Percentiles rank a stretch among this genome's conserved stretches.
Evolutionary conservation across 2,329 filamentous ascomycete species (phyloP).

Genomic region (Sporothrix schenckii): DNA sequence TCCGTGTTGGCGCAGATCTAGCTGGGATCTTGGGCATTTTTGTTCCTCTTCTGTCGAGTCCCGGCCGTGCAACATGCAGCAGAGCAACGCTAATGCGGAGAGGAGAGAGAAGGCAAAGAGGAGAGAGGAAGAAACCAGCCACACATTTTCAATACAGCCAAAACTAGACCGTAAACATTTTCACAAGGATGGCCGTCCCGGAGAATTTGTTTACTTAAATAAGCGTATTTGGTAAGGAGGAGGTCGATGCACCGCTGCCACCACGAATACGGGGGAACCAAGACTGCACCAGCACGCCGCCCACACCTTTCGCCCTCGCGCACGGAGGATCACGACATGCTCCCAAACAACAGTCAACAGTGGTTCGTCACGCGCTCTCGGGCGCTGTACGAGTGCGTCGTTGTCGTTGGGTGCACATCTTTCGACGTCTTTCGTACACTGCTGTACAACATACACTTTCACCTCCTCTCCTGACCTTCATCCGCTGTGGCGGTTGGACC

Average conservation of each 20-base stretch:
- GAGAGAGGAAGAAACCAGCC: not conserved
- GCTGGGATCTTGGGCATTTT: not conserved
- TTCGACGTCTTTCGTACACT: not conserved
- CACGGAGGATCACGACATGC: not conserved
- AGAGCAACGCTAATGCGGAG: constrained; percentile 15
- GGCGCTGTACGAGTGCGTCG: not conserved
- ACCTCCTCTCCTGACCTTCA: not conserved
- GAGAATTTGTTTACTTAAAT: constrained; percentile 21
- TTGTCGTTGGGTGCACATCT: not conserved
- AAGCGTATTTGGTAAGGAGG: constrained; percentile 22
- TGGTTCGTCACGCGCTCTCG: constrained; percentile 7
- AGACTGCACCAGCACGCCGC: not conserved
- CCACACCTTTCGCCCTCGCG: not conserved
- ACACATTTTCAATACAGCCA: not conserved
- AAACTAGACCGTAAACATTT: not conserved
- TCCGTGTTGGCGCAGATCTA: constrained; percentile 27
- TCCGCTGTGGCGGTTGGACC: constrained; percentile 23
- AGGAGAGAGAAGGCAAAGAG: not conserved
- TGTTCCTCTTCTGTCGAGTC: not conserved
- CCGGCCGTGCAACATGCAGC: constrained; percentile 8
- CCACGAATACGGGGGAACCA: constrained; percentile 4
- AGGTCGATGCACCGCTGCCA: not conserved
- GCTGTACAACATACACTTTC: not conserved
- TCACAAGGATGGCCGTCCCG: not conserved
- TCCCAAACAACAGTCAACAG: not conserved